Evolutionary conservation across 1,139 yeast species (phyloP).

Genomic region (Candida mesenterica): DNA sequence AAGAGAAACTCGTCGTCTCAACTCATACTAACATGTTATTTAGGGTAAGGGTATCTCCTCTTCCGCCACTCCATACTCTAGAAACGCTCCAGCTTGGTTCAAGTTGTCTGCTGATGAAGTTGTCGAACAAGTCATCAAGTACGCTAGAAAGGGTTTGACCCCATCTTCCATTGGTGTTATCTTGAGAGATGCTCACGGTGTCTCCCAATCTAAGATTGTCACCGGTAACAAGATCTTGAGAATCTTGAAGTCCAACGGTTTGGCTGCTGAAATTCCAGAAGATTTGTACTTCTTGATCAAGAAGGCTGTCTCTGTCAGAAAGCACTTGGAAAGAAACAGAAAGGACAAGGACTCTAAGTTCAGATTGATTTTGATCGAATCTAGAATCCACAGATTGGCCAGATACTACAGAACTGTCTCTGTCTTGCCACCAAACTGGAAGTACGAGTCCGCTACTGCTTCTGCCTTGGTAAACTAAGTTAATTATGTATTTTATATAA

Average conservation of each 20-base stretch:
- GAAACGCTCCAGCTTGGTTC: slow-evolving; percentile 99
- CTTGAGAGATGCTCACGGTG: slow-evolving; percentile 99
- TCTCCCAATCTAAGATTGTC: slow-evolving; percentile 93
- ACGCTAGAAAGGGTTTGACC: slow-evolving; percentile 99
- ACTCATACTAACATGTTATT: slow-evolving; percentile 32
- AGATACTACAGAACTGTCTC: slow-evolving; percentile 99
- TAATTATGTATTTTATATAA: slow-evolving; percentile 8
- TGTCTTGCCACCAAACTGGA: slow-evolving; percentile 99
- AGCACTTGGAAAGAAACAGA: slow-evolving; percentile 99
- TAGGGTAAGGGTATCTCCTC: slow-evolving; percentile 99
- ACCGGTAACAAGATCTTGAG: slow-evolving; percentile 99
- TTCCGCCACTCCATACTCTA: slow-evolving; percentile 99
- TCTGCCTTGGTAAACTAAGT: slow-evolving; percentile 97
- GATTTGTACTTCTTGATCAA: slow-evolving; percentile 98
- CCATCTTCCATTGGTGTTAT: slow-evolving; percentile 99
- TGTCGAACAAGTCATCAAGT: slow-evolving; percentile 97
- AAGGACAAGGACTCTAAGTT: slow-evolving; percentile 99
- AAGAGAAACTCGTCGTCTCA: too few relatives aligned
- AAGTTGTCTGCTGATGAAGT: slow-evolving; percentile 93
- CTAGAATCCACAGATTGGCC: slow-evolving; percentile 99
- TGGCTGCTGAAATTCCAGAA: slow-evolving; percentile 99
- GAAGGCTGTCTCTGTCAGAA: slow-evolving; percentile 99
- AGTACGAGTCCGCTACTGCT: slow-evolving; percentile 99
- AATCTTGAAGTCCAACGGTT: slow-evolving; percentile 98
- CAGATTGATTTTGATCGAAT: slow-evolving; percentile 99